A percentile compares a stretch with the other conserved stretches of the same genome.
Conservation (phyloP, 768 basidiomycete species). For the Termitomyces sp. region DNA sequence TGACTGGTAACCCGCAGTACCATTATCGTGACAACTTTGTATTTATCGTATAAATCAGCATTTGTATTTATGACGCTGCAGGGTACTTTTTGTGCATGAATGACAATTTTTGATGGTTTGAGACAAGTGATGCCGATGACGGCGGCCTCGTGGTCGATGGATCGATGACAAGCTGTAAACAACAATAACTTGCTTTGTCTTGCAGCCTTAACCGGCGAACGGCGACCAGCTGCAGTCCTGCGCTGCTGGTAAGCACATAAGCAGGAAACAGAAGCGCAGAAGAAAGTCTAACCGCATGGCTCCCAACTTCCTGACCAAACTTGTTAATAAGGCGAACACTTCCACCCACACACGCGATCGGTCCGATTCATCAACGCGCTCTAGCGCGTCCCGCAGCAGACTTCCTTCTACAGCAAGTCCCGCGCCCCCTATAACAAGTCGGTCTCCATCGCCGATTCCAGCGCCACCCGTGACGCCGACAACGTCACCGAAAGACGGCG, state of each 20-base stretch:
- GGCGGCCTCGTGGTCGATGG: not conserved
- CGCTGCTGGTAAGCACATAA: not conserved
- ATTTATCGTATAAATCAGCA: not conserved
- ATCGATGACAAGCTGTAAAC: not conserved
- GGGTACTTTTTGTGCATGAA: not conserved
- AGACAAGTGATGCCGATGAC: not conserved
- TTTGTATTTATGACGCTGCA: not conserved
- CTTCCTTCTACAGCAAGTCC: conserved; percentile 15
- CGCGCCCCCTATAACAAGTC: not conserved
- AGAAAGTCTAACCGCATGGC: conserved; percentile 21
- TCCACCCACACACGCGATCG: conserved; percentile 21
- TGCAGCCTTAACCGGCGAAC: not conserved
- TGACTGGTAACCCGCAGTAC: conserved; percentile 2
- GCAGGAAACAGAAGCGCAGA: not conserved
- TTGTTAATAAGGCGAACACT: conserved; percentile 26
- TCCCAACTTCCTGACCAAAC: conserved; percentile 32
- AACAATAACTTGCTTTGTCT: not conserved
- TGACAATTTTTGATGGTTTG: not conserved
- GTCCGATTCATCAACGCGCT: conserved; percentile 19
- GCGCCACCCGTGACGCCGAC: not conserved
- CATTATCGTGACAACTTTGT: not conserved
- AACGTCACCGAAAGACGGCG: conserved; percentile 3
- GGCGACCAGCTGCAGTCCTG: not conserved
- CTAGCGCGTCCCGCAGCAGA: conserved; percentile 17
- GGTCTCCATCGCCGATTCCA: conserved; percentile 6